Evolutionary conservation across 2,329 filamentous ascomycete species (phyloP), one percentile per base, ranked within the genome.

Genomic region (Rhynchosporium agropyri): DNA sequence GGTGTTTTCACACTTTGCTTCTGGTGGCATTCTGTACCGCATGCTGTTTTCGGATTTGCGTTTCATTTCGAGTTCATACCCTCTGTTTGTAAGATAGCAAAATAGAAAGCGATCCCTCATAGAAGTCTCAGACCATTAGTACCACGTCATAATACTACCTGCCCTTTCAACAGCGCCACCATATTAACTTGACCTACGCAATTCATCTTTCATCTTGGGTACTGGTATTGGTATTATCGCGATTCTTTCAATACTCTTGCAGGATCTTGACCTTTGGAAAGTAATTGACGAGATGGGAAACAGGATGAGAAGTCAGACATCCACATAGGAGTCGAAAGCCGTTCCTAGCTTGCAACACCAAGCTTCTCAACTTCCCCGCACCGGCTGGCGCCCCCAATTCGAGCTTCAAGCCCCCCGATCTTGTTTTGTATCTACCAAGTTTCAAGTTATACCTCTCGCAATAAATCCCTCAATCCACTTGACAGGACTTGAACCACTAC

Each of bases 301-400:
- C 46, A 53, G 48, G 53, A 33, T 43, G 29, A 46, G 28, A 45
- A 43, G 31, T 42, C 49, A 49, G 58, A 67, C 59, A 63, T 67
- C 55, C 36, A 65, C 65, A 67, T 65, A 65, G 63, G 45, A 20
- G 36, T 4, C 28, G 36, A 28, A 49, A 1, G 31, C 40, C 49
- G 29, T 54, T 9, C 10, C n/a, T 59, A 50, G 31, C 31, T 49
- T 59, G 57, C n/a, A 42, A 38, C 31, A 40, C n/a, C 50, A 38
- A 53, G 50, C 15, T 10, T 26, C 6, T 13, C 45, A 38, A 28
- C 60, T 29, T 31, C 36, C 26, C 66, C 40, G 58, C 67, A 63
- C 63, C 63, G 59, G 12, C 12, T 4, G 4, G 13, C 51, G 20
- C 51, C 65, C 62, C 45, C 54, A 20, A 20, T 20, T 56, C 15